phyloP scores from a whole-genome alignment of 139 green algal genomes.

The Chlamydomonas schloesseri region DNA sequence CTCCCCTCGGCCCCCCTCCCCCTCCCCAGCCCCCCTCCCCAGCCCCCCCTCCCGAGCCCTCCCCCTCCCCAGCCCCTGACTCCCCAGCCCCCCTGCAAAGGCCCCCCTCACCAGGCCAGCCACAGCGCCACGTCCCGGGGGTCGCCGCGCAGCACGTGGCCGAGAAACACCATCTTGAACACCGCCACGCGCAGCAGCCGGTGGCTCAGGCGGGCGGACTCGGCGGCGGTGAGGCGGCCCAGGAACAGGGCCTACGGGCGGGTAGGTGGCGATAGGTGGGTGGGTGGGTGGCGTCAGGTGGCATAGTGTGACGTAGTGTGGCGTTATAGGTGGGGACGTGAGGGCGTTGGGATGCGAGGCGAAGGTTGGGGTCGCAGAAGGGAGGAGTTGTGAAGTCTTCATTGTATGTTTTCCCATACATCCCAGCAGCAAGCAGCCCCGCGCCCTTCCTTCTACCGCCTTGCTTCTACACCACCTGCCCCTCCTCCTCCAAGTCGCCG shows the following conservation, averaged over 20 bases:
- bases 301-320: background rate
- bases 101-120: conserved; percentile 59
- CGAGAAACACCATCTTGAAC: conserved; percentile 65
- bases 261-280: background rate
- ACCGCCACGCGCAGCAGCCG: conserved; percentile 62
- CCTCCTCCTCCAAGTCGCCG: too few species aligned
- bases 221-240: conserved; percentile 47
- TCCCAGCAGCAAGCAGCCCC: too few species aligned
- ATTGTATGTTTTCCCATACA: too few species aligned
- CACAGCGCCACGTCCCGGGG: conserved; percentile 50
- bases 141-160: conserved; percentile 48
- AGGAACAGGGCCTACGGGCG: conserved; percentile 55
- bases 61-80: background rate
- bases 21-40: too few species aligned
- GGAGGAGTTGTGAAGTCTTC: too few species aligned
- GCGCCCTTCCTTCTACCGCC: too few species aligned
- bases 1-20: too few species aligned
- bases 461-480: too few species aligned
- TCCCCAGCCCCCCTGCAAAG: background rate
- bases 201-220: conserved; percentile 51
- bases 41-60: too few species aligned
- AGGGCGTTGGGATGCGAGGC: background rate
- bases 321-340: too few species aligned
- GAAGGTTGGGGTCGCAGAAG: background rate
- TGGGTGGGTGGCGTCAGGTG: background rate